A percentile compares a stretch with the other conserved stretches of the same genome.
Evolutionary conservation across 2,329 filamentous ascomycete genomes (phyloP).

Genomic region (Pseudovirgaria hyperparasitica): DNA sequence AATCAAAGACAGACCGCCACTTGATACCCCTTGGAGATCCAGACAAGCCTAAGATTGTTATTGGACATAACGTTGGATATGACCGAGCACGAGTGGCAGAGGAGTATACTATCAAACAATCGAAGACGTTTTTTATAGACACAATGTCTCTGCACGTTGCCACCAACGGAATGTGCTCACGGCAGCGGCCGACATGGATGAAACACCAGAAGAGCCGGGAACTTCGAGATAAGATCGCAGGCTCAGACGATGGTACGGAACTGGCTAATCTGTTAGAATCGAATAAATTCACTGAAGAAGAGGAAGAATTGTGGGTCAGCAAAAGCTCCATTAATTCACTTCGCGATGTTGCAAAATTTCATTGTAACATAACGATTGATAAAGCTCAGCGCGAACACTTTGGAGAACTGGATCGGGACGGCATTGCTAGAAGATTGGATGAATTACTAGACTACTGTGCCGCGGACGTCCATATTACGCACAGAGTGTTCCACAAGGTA

Average conservation of each 20-base stretch:
- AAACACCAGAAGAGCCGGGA: constrained; percentile 87
- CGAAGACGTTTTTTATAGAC: constrained; percentile 77
- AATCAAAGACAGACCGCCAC: constrained; percentile 65
- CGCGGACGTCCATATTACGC: constrained; percentile 83
- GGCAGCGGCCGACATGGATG: constrained; percentile 94
- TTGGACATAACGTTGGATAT: constrained; percentile 94
- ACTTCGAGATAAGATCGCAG: constrained; percentile 64
- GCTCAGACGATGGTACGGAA: constrained; percentile 57
- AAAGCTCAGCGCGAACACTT: constrained; percentile 82
- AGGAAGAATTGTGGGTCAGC: constrained; percentile 92
- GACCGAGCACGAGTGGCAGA: constrained; percentile 80
- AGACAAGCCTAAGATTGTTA: constrained; percentile 57
- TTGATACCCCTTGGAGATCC: constrained; percentile 79
- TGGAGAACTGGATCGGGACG: constrained; percentile 62
- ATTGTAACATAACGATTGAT: constrained; percentile 82
- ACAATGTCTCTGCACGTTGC: constrained; percentile 98
- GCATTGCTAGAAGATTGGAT: constrained; percentile 59
- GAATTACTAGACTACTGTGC: constrained; percentile 88
- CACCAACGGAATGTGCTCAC: constrained; percentile 97
- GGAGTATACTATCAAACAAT: constrained; percentile 76
- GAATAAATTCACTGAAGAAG: constrained; percentile 59
- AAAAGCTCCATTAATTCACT: constrained; percentile 91
- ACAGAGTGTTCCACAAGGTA: constrained; percentile 85
- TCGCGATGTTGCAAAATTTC: constrained; percentile 90
- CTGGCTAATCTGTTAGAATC: constrained; percentile 58